Base-by-base conservation (phyloP, 257 asterid species). In the Penstemon eatonii region DNA sequence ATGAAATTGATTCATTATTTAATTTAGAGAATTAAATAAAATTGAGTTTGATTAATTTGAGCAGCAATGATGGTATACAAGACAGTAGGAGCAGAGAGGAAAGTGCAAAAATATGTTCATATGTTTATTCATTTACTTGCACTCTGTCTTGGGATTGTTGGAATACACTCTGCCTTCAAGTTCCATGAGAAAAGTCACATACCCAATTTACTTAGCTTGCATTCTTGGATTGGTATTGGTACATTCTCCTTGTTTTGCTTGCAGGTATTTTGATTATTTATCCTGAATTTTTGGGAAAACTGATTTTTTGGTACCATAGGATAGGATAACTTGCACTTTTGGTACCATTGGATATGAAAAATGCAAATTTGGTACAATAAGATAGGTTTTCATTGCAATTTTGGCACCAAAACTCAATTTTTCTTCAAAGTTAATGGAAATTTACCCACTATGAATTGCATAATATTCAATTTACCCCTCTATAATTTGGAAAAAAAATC, bases 211-310 rank as follows among this genome's bases (percentile, higher is more conserved):
- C 76, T 69, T 42, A 88, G 86, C 85, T 56, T 80, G 74, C 94
- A 88, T 79, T 91, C 97, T 18, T 91, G 97, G 97, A 91, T 91
- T 3, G 97, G 97, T 18, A 82, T 91, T 4, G 81, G 66, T 53
- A 85, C 95, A 56, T 83, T 91, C 81, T 78, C 83, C 79, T 64
- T 91, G 42, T 91, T 65, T 76, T 80, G 87, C 67, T 73, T 87
- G 76, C 97, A 90, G 95, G 97, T 89, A 80, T 3, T 10, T 3
- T 3, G 11, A 10, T 11, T 3, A 46, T 15, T 43, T 12, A n/a
- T 49, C 50, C n/a, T 47, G n/a, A 36, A 40, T 60, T 8, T 25
- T 25, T 15, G 18, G 18, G 18, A 15, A 15, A 15, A 15, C 0
- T 15, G 18, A 15, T 0, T 15, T 15, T 15, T 15, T 15, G 18